Conservation (phyloP, 331 rosid species). For the Malus hybrid region DNA sequence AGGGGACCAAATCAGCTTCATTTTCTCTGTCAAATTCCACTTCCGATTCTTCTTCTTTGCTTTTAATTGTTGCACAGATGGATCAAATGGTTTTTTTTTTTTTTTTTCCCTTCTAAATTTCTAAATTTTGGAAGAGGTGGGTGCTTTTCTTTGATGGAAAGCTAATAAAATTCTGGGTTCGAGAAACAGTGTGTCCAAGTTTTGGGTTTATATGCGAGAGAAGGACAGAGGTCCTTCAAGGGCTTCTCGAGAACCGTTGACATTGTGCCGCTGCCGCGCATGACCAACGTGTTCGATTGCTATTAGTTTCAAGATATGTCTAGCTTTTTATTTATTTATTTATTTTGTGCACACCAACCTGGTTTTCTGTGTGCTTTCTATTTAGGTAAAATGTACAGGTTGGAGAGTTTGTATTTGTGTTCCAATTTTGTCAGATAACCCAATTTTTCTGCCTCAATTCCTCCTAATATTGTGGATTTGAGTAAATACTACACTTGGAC, state of each 20-base stretch:
- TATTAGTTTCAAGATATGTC: not conserved
- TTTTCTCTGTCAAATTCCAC: conserved; percentile 7
- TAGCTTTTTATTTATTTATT: not conserved
- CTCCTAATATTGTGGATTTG: not conserved
- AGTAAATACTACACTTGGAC: not conserved
- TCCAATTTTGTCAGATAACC: not conserved
- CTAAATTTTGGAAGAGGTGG: not conserved
- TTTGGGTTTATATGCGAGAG: conserved; percentile 2
- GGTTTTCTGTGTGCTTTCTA: not conserved
- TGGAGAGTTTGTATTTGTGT: not conserved
- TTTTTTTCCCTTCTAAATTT: not conserved
- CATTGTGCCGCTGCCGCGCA: conserved; percentile 7
- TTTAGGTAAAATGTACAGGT: not conserved
- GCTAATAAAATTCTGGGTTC: not conserved
- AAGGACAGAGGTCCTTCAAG: not conserved
- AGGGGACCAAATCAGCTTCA: conserved; percentile 94
- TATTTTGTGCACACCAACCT: not conserved
- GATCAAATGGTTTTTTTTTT: not conserved
- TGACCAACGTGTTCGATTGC: conserved; percentile 27
- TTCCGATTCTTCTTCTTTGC: not conserved
- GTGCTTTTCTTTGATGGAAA: conserved; percentile 6
- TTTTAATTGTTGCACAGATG: not conserved
- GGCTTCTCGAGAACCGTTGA: conserved; percentile 26
- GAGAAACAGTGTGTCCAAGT: not conserved
- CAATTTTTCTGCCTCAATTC: not conserved